Base-by-base conservation (phyloP, 163 green algal species). In the Scenedesmus sp. region DNA sequence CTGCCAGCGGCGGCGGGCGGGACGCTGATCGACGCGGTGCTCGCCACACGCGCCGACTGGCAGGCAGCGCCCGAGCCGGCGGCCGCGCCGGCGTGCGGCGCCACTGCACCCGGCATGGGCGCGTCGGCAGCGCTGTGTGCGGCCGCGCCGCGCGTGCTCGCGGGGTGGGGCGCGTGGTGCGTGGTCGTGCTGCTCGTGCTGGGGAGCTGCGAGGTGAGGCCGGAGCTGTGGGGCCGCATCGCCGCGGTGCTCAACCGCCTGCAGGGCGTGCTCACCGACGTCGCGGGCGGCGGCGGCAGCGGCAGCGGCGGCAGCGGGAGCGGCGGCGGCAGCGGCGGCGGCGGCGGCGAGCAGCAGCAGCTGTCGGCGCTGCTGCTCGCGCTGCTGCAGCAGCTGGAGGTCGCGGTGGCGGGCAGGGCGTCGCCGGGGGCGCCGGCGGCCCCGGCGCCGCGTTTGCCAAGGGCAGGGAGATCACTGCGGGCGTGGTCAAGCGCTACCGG, bases 151-250 rank as follows among this genome's bases (percentile, higher is more conserved):
- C 34, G 29, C 1, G 58, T 80, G 15, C 63, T 92, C 17, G 26
- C 88, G 33, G 79, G 53, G 45, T 94, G 91, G 70, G 89, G 87
- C 33, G 39, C 91, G 45, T 93, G 87, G 87, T 91, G 83, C 58
- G 42, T 88, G 24, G 57, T 85, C 33, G 56, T 79, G 45, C 31
- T 94, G 70, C 75, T 93, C 60, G 48, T 88, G 29, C 71, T 89
- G 64, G 83, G 42, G 14, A 39, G 36, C 39, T 54, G 22, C 50
- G 89, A 94, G 74, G 80, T 83, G 17, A 65, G 89, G 22, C 89
- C 89, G 28, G 89, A 94, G 83, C 86, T 94, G 45, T 94, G 89
- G 89, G 89, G 89, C 44, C 75, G 73, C 15, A 94, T 94, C 70
- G 82, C 85, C 4, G 56, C 78, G 4, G 84, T 90, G 22, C 80